These are phyloP conservation scores for Fusarium anguioides DNA, from an alignment of 2,329 filamentous ascomycete species.

Conservation along the genomic window DNA sequence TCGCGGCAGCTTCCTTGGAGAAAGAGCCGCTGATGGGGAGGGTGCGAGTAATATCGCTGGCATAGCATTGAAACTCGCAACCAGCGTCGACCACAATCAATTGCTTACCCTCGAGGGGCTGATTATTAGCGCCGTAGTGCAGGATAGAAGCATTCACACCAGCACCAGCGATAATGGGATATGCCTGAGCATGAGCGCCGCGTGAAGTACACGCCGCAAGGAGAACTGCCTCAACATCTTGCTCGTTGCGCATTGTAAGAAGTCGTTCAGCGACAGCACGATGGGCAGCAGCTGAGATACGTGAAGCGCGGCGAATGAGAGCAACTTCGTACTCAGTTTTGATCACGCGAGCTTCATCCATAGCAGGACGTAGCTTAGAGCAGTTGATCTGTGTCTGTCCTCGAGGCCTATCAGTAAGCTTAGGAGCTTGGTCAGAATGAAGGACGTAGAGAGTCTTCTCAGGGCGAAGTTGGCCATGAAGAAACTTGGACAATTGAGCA, in stretches of 20 bases:
- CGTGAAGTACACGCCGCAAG: constrained; percentile 75
- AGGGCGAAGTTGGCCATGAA: constrained; percentile 54
- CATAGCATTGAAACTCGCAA: constrained; percentile 86
- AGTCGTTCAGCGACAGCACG: constrained; percentile 75
- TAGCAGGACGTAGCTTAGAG: constrained; percentile 71
- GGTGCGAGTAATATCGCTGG: constrained; percentile 89
- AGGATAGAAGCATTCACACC: constrained; percentile 86
- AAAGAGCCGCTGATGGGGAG: constrained; percentile 81
- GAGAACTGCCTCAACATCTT: constrained; percentile 85
- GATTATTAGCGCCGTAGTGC: constrained; percentile 87
- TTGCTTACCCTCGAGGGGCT: constrained; percentile 74
- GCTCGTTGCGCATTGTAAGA: constrained; percentile 75
- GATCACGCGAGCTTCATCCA: constrained; percentile 82
- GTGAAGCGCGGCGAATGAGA: constrained; percentile 83
- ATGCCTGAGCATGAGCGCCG: constrained; percentile 82
- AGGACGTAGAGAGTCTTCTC: constrained; percentile 59
- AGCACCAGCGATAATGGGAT: constrained; percentile 87
- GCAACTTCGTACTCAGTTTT: constrained; percentile 90
- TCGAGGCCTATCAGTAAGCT: constrained; percentile 53
- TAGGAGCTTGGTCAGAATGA: constrained; percentile 57
- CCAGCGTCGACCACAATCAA: constrained; percentile 89
- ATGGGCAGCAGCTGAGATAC: constrained; percentile 82
- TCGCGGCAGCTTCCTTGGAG: constrained; percentile 72
- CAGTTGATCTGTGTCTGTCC: constrained; percentile 58
- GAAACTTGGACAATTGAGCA: constrained; percentile 61